Percentiles rank a stretch among this genome's conserved stretches.
phyloP scores from a whole-genome alignment of 2,329 filamentous ascomycete genomes.

The Aspergillus tanneri region DNA sequence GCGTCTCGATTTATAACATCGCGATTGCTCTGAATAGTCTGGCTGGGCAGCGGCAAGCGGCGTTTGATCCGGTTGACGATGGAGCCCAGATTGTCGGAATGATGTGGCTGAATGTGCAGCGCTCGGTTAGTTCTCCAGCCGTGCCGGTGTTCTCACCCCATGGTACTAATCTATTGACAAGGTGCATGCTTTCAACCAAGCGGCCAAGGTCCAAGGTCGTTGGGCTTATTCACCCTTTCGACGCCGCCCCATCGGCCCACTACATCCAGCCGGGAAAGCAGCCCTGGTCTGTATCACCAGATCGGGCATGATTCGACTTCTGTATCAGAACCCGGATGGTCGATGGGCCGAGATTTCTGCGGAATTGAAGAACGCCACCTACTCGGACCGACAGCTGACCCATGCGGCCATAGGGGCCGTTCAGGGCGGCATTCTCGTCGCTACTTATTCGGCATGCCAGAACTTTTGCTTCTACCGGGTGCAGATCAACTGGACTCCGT shows the following conservation, averaged over 20 bases:
- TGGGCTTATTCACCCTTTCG: slow-evolving; percentile 71
- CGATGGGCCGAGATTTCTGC: slow-evolving; percentile 69
- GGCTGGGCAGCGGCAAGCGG: slow-evolving; percentile 59
- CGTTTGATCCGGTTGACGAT: slow-evolving; percentile 70
- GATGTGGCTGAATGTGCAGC: slow-evolving; percentile 73
- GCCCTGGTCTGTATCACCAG: slow-evolving; percentile 75
- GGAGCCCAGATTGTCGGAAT: slow-evolving; percentile 75
- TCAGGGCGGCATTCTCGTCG: slow-evolving; percentile 54
- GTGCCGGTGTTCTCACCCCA: slow-evolving; percentile 20
- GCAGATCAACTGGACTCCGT: slow-evolving; percentile 69
- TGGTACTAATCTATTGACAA: slow-evolving; percentile 20
- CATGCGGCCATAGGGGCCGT: slow-evolving; percentile 76
- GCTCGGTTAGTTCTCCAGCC: slow-evolving; percentile 44
- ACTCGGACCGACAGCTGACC: slow-evolving; percentile 72
- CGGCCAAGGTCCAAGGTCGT: slow-evolving; percentile 58
- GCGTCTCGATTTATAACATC: slow-evolving; percentile 72
- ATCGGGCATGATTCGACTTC: slow-evolving; percentile 69
- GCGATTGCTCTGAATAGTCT: slow-evolving; percentile 72
- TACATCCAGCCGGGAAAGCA: slow-evolving; percentile 66
- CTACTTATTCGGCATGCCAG: slow-evolving; percentile 56
- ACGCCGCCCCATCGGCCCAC: slow-evolving; percentile 66
- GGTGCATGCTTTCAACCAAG: slow-evolving; percentile 55
- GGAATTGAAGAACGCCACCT: slow-evolving; percentile 72
- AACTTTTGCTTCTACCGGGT: slow-evolving; percentile 74
- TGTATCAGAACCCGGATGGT: slow-evolving; percentile 72